Evolutionary conservation across 108 stramenopile genomes (phyloP), one percentile per base, ranked within the genome.

Genomic region (Craspedostauros australis): DNA sequence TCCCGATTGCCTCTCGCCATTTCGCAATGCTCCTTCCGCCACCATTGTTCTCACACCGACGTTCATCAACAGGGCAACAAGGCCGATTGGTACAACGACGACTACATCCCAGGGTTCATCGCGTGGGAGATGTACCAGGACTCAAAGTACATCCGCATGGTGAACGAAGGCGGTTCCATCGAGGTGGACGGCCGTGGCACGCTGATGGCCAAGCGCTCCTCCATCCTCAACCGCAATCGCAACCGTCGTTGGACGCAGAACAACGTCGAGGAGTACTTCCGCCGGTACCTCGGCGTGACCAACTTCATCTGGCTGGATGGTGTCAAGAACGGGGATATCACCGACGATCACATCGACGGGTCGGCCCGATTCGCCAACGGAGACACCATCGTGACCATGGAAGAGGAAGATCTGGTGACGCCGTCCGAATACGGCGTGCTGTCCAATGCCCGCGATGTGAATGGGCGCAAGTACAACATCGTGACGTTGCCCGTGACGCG

Each of bases 331-430:
- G 34, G 37, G 27, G 70, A 71, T 46, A 59, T 64, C 19, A 71
- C 70, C 2, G 72, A 73, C 31, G 72, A 73, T 49, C 72, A 73
- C 28, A 73, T 73, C 36, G 72, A 73, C 48, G 65, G 65, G 15
- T 64, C 66, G 11, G 72, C 72, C 18, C 46, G 72, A 41, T 73
- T 73, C 53, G 72, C 66, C 23, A 46, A 63, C 38, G 53, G 37
- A n/a, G 40, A 62, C 23, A 63, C 72, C 48, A 73, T 73, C 54
- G 72, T 73, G 0, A 67, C 66, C 2, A 34, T 30, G 18, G 18
- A 33, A n/a, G 54, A 49, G 3, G 34, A 63, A 7, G 72, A 67
- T 32, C 68, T 64, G 46, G 38, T 40, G 22, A 33, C 44, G 12
- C 54, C 39, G 3, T 20, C 11, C 1, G 72, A 73, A 39, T 68